These are phyloP conservation scores for Eremothecium sinecaudum DNA, from an alignment of 1,139 yeast genomes.

Conservation along the genomic window DNA sequence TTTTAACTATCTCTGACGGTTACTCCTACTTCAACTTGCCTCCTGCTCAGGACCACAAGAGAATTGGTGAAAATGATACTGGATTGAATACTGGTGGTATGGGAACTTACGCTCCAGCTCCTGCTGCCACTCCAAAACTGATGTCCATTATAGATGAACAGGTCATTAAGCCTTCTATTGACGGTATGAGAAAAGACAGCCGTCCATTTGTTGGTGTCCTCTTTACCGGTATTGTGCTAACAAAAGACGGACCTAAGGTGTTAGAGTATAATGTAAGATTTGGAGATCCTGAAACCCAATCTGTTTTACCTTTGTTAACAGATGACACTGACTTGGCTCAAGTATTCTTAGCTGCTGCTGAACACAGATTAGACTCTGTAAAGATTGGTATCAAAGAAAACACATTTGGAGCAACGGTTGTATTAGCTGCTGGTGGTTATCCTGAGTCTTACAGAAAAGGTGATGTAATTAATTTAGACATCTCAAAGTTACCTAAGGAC, in stretches of 20 bases:
- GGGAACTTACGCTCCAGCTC: conserved; percentile 99
- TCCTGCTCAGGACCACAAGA: conserved; percentile 97
- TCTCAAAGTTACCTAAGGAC: conserved; percentile 40
- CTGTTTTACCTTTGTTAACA: conserved; percentile 77
- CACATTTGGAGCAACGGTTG: conserved; percentile 80
- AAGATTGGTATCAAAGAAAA: conserved; percentile 51
- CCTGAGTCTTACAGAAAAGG: conserved; percentile 85
- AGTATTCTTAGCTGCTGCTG: conserved; percentile 88
- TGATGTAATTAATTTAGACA: conserved; percentile 60
- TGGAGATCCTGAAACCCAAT: conserved; percentile 99
- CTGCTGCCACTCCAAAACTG: conserved; percentile 75
- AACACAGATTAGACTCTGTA: conserved; percentile 85
- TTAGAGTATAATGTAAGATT: conserved; percentile 95
- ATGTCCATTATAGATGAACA: conserved; percentile 59
- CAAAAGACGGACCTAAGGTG: conserved; percentile 80
- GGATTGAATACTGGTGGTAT: conserved; percentile 98
- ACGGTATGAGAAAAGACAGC: conserved; percentile 94
- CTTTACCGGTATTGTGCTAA: conserved; percentile 93
- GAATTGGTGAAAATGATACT: conserved; percentile 84
- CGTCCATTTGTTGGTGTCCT: conserved; percentile 92
- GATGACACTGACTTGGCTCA: conserved; percentile 86
- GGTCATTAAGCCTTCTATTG: conserved; percentile 83
- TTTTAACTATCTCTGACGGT: conserved; percentile 89
- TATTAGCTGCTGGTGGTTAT: conserved; percentile 94
- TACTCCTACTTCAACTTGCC: conserved; percentile 86